Percentiles rank a stretch among this genome's conserved stretches.
These are phyloP conservation scores for Hericium erinaceus DNA, from an alignment of 768 basidiomycete species.

Conservation along the genomic window DNA sequence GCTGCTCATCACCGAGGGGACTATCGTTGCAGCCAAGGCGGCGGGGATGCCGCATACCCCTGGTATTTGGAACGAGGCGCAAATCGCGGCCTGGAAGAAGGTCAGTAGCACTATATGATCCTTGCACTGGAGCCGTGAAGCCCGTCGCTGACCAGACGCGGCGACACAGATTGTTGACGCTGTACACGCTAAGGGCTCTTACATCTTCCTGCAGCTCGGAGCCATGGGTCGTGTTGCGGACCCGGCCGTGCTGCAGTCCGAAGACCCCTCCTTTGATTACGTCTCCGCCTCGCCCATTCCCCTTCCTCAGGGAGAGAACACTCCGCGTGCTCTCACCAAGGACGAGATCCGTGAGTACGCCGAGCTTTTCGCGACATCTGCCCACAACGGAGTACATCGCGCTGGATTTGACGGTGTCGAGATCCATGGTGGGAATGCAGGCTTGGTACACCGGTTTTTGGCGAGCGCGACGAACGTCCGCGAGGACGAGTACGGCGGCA, in stretches of 20 bases:
- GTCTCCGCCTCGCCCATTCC: neutral
- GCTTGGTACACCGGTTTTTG: neutral
- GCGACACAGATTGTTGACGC: slow-evolving; percentile 20
- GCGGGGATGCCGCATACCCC: slow-evolving; percentile 22
- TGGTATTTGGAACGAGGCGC: slow-evolving; percentile 16
- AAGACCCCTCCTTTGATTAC: neutral
- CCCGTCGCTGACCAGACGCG: no score
- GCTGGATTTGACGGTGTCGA: neutral
- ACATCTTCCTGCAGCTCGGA: slow-evolving; percentile 29
- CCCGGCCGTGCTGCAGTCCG: slow-evolving; percentile 2
- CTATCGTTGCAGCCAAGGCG: slow-evolving; percentile 18
- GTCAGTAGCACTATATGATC: neutral
- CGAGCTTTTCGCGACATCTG: neutral
- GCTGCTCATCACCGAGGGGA: slow-evolving; percentile 25
- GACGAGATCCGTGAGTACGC: neutral
- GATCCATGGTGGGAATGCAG: neutral
- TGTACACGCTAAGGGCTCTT: slow-evolving; percentile 25
- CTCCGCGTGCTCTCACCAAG: neutral
- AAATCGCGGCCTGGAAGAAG: slow-evolving; percentile 1
- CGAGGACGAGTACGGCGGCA: slow-evolving; percentile 1
- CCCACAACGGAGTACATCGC: neutral
- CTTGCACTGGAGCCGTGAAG: no score
- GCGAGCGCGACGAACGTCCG: neutral
- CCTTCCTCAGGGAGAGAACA: neutral
- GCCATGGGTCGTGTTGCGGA: slow-evolving; percentile 24